These are phyloP conservation scores for Pezicula radicicola DNA, from an alignment of 2,329 filamentous ascomycete species.

Conservation along the genomic window DNA sequence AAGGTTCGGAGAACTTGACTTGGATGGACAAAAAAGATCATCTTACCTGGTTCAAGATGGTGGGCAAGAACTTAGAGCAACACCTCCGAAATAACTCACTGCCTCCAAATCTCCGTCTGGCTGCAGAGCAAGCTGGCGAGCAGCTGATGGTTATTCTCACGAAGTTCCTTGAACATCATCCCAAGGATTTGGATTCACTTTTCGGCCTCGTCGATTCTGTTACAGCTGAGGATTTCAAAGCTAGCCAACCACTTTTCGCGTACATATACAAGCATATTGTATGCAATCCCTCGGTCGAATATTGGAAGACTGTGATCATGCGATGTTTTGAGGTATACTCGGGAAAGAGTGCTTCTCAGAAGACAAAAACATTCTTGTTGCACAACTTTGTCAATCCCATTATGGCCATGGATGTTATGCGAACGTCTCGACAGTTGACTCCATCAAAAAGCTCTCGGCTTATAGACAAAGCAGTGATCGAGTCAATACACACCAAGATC, in stretches of 20 bases:
- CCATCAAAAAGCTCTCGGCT: slow-evolving; percentile 62
- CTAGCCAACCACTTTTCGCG: slow-evolving; percentile 69
- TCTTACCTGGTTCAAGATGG: slow-evolving; percentile 56
- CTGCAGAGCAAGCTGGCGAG: slow-evolving; percentile 85
- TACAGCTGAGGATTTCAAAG: slow-evolving; percentile 78
- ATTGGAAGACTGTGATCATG: slow-evolving; percentile 77
- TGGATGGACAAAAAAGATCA: slow-evolving; percentile 71
- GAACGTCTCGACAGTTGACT: slow-evolving; percentile 63
- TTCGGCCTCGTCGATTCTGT: slow-evolving; percentile 82
- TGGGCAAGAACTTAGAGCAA: slow-evolving; percentile 75
- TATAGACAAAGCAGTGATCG: slow-evolving; percentile 83
- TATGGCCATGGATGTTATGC: slow-evolving; percentile 92
- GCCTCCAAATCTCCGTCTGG: slow-evolving; percentile 70
- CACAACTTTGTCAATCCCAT: slow-evolving; percentile 94
- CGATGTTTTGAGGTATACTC: slow-evolving; percentile 87
- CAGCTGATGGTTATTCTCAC: slow-evolving; percentile 85
- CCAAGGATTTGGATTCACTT: slow-evolving; percentile 76
- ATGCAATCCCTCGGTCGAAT: slow-evolving; percentile 78
- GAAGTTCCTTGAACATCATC: slow-evolving; percentile 71
- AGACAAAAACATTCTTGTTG: slow-evolving; percentile 88
- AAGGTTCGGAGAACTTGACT: slow-evolving; percentile 29
- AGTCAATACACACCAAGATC: slow-evolving; percentile 85
- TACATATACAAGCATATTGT: slow-evolving; percentile 88
- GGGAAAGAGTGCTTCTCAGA: slow-evolving; percentile 74
- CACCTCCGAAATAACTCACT: slow-evolving; percentile 70